Base-by-base conservation (phyloP, 495 filamentous ascomycete genomes). In the Poronia punctata region DNA sequence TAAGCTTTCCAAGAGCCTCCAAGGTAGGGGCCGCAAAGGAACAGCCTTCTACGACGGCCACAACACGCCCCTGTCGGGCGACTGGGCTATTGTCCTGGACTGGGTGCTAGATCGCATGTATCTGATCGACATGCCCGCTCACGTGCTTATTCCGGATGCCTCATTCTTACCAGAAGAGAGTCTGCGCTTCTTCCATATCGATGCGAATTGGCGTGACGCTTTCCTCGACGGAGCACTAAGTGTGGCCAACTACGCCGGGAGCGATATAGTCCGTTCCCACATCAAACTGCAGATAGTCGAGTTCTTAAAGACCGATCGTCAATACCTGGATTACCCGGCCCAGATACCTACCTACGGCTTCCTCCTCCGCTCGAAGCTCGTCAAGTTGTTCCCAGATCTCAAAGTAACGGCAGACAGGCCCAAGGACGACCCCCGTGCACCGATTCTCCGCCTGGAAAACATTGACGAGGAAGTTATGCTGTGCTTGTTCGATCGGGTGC, bases 151-250 rank as follows among this genome's bases (percentile, higher is more conserved):
- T 23, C 34, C 56, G 2, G 66, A 73, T 32, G 51, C 60, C 0
- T 49, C 44, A 0, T 51, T 45, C 31, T 45, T 75, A 1, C 66
- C 67, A 0, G n/a, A 27, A 7, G 71, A 74, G 41, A 32, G 35
- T 2, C 32, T 76, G 0, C 65, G 71, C 1, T 64, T 67, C 50
- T 76, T 74, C 49, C 33, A 61, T 36, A 55, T 74, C 19, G 71
- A 74, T 40, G 3, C 38, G 4, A 47, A 45, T 33, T 76, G 72
- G 72, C 30, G 63, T 6, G 64, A 71, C 26, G 45, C 45, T 2
- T 25, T 73, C 2, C 37, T 76, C 7, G 72, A 76, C 41, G 71
- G 72, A 0, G 71, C 58, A 3, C 55, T 76, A 1, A 59, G 50
- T 5, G 15, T 66, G 1, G 68, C 50, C 2, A 74, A 72, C 43